These are phyloP conservation scores for Boletus insuetus DNA, from an alignment of 768 basidiomycete genomes.

Conservation along the genomic window DNA sequence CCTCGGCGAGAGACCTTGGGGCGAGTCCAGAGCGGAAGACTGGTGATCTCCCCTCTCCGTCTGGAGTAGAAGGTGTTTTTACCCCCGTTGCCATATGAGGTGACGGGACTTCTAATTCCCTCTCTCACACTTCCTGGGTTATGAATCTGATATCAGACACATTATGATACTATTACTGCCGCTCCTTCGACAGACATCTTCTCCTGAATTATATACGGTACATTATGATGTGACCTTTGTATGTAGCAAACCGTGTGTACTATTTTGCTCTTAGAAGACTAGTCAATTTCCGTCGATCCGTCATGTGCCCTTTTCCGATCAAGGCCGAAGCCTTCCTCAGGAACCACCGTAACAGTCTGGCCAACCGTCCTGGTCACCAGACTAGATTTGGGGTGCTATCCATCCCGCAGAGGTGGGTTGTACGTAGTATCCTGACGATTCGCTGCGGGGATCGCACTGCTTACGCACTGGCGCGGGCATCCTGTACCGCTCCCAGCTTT, in stretches of 20 bases:
- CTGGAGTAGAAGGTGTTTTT: constrained; percentile 18
- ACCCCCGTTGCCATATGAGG: constrained; percentile 31
- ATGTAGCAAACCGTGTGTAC: constrained; percentile 27
- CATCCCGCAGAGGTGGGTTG: too few species aligned
- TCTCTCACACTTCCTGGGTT: constrained; percentile 5
- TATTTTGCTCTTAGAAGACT: constrained; percentile 23
- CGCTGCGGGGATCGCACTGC: constrained; percentile 3
- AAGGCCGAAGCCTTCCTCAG: background rate
- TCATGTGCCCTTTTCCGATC: background rate
- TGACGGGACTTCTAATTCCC: constrained; percentile 17
- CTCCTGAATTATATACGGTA: constrained; percentile 9
- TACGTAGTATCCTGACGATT: constrained; percentile 1
- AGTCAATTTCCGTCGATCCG: constrained; percentile 19
- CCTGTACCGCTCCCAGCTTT: background rate
- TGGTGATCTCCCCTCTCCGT: constrained; percentile 9
- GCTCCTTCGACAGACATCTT: background rate
- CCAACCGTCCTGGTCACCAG: background rate
- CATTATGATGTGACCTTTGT: constrained; percentile 12
- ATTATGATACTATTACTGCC: constrained; percentile 17
- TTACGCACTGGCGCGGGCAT: background rate
- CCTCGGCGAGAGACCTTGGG: constrained; percentile 25
- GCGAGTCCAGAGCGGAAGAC: constrained; percentile 30
- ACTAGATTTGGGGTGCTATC: background rate
- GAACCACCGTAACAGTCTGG: too few species aligned
- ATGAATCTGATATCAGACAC: constrained; percentile 7